A percentile compares a stretch with the other conserved stretches of the same genome.
These are phyloP conservation scores for Amaranthus tricolor DNA, from an alignment of 179 eudicot genomes.

Conservation along the genomic window DNA sequence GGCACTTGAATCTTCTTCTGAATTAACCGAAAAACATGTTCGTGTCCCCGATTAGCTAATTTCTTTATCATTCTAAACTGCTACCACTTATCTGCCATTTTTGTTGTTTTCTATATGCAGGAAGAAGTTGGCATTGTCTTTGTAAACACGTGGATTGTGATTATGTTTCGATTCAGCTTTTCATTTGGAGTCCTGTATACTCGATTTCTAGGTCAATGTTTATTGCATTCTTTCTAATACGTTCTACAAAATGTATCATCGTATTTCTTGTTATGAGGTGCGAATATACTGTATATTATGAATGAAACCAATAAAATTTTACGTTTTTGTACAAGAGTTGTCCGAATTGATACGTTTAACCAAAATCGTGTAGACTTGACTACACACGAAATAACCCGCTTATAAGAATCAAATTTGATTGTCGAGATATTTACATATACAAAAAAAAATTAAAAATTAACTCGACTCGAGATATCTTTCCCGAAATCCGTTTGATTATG, in stretches of 20 bases:
- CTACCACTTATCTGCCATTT: background rate
- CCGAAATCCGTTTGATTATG: too few species aligned
- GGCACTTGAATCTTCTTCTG: background rate
- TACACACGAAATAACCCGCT: too few species aligned
- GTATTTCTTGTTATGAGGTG: background rate
- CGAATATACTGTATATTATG: background rate
- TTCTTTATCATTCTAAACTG: background rate
- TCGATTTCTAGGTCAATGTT: conserved; percentile 3
- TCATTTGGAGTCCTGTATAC: background rate
- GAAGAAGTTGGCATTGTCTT: conserved; percentile 13
- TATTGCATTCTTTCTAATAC: background rate
- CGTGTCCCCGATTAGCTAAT: background rate
- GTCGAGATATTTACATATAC: too few species aligned
- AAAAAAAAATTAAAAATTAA: too few species aligned
- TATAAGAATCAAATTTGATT: too few species aligned
- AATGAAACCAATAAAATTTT: background rate
- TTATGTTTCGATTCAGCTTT: background rate
- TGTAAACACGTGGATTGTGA: background rate
- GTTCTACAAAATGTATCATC: background rate
- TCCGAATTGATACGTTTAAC: too few species aligned
- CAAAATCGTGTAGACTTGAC: too few species aligned
- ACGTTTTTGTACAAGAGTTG: too few species aligned
- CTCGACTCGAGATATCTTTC: too few species aligned
- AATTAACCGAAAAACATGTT: background rate
- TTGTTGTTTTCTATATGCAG: conserved; percentile 16